Evolutionary conservation across 495 filamentous ascomycete species (phyloP).

Genomic region (Filosporella fistucella): DNA sequence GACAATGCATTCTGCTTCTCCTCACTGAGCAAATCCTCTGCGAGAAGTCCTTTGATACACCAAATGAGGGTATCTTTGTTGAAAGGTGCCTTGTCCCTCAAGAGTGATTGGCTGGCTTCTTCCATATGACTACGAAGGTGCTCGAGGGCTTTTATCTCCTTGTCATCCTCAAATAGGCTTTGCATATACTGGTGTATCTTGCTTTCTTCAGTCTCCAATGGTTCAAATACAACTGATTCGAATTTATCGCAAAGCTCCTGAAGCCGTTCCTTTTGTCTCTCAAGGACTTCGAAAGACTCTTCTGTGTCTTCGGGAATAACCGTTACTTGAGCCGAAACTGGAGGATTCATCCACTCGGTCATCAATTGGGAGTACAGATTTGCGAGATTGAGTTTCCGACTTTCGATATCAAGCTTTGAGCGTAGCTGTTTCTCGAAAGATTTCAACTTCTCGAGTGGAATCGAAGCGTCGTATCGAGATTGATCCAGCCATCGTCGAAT

Average conservation of each 20-base stretch:
- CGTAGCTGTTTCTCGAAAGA: conserved; percentile 37
- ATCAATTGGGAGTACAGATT: conserved; percentile 57
- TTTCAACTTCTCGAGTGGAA: conserved; percentile 28
- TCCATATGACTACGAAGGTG: conserved; percentile 17
- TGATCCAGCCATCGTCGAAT: conserved; percentile 32
- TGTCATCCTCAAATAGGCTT: conserved; percentile 40
- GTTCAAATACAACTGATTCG: conserved; percentile 54
- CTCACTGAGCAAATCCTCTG: conserved; percentile 53
- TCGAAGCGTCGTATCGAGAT: conserved; percentile 33
- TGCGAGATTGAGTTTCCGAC: conserved; percentile 53
- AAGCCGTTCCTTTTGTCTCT: conserved; percentile 45
- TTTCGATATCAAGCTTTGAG: conserved; percentile 38
- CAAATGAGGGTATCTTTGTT: conserved; percentile 23
- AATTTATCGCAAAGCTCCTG: conserved; percentile 47
- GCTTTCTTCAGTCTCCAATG: conserved; percentile 37
- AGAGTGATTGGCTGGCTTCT: neutral
- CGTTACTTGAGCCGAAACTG: too few species aligned
- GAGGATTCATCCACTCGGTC: conserved; percentile 60
- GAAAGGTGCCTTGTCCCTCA: conserved; percentile 26
- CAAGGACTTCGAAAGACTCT: conserved; percentile 32
- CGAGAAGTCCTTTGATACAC: conserved; percentile 47
- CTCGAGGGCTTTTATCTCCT: conserved; percentile 29
- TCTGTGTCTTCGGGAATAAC: conserved; percentile 16
- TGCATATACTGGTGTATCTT: conserved; percentile 49
- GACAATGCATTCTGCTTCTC: conserved; percentile 56